Base-by-base conservation (phyloP, 495 filamentous ascomycete species). In the Neurospora cerealis region DNA sequence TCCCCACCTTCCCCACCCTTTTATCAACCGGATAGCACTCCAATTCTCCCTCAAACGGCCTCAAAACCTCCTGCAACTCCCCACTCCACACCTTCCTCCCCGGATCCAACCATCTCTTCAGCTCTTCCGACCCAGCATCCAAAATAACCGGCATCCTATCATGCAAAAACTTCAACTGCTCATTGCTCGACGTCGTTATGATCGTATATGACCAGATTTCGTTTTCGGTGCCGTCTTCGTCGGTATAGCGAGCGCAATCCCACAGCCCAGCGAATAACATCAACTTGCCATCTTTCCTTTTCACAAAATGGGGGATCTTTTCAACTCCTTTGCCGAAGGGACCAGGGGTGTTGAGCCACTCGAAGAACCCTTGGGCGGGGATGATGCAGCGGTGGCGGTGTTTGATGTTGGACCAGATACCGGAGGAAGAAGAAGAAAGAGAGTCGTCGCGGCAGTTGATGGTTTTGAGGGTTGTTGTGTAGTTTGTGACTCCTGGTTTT, bases 371-470 rank as follows among this genome's bases (percentile, higher is more conserved):
- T 81, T 97, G 90, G 17, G 91, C 93, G 4, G 95, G 76, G 3
- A 99, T 89, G 54, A 98, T 84, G 79, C 96, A 99, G 34, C 96
- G 87, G 80, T 97, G 97, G 77, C 85, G 88, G 69, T 89, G 87
- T 80, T 97, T 98, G 92, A 98, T 97, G 17, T 86, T 88, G 36
- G 87, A 91, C 96, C 96, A 99, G 90, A 97, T 93, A 15, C 94
- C 94, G 3, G 88, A 87, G 32, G 91, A 87, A 9, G 91, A 87
- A 9, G 91, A 87, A 1, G 87, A 83, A 6, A 99, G 83, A 4
- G 93, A 96, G 81, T 98, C 96, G 78, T 95, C 94, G 32, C 96
- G 91, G 80, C 94, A 97, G 80, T 99, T 99, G 79, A 98, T 99
- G 0, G 93, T 96, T 77, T 91, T 92, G 86, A 95, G 85, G 79